Conservation (phyloP, 768 basidiomycete genomes). For the Sutorius australiensis region DNA sequence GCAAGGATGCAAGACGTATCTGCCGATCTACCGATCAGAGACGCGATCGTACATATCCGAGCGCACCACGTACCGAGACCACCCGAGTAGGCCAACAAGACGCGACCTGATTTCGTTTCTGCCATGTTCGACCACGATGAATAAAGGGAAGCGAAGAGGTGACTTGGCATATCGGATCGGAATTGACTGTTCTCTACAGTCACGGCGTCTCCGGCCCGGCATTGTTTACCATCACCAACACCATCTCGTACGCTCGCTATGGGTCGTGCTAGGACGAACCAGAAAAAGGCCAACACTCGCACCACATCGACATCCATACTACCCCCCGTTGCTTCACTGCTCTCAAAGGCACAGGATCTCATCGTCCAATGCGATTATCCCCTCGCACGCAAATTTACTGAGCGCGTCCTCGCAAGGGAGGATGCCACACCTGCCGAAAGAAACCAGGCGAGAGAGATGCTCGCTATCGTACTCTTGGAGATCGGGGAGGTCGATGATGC, state of each 20-base stretch:
- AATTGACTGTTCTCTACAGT: too few relatives aligned
- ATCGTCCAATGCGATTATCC: constrained; percentile 83
- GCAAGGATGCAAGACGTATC: constrained; percentile 98
- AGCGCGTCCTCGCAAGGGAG: constrained; percentile 62
- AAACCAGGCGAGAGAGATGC: constrained; percentile 71
- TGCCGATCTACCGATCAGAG: constrained; percentile 2
- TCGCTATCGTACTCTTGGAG: constrained; percentile 78
- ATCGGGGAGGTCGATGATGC: constrained; percentile 72
- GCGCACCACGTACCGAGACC: constrained; percentile 72
- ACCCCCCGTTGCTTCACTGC: constrained; percentile 51
- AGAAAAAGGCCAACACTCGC: constrained; percentile 16
- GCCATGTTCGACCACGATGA: constrained; percentile 6
- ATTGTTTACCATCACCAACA: constrained; percentile 8
- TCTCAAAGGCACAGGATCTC: constrained; percentile 77
- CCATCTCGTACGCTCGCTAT: constrained; percentile 27
- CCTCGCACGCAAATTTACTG: constrained; percentile 69
- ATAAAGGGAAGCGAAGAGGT: not conserved
- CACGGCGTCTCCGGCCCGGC: not conserved
- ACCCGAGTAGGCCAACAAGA: constrained; percentile 96
- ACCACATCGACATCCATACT: constrained; percentile 16
- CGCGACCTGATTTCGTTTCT: constrained; percentile 61
- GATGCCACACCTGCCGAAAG: constrained; percentile 41
- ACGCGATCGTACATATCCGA: not conserved
- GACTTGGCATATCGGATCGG: not conserved
- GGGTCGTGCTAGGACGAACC: constrained; percentile 55